Evolutionary conservation across 345 rosid genomes (phyloP), one percentile per base, ranked within the genome.

Genomic region (Anastatica hierochuntica): DNA sequence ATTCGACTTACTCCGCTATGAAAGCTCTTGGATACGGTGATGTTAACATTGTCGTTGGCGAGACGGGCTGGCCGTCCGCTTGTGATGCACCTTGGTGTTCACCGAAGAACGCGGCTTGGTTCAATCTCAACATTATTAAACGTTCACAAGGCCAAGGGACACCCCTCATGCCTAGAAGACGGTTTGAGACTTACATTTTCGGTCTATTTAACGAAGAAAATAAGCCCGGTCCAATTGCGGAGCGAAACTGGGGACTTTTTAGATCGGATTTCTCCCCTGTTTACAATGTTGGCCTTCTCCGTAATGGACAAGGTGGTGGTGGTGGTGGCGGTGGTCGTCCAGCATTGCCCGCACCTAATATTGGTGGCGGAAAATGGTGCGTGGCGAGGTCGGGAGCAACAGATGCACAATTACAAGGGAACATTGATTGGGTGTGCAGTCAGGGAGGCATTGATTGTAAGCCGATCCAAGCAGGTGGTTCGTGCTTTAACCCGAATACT

Each of bases 51-150:
- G 76, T 77, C 1, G 70, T 87, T 2, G 88, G 80, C 0, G 97
- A 90, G 67, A 80, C 97, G 0, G 97, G 97, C 10, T 89, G 97
- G 97, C 90, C 97, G 0, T 77, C 94, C 0, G 74, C 58, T 0
- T 85, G 94, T 1, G 95, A 80, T 18, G 70, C 72, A 41, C 62
- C 80, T 9, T 69, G 68, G 42, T 71, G 88, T 50, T 73, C 73
- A 0, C 49, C 63, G 0, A 80, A 71, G 14, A 84, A 82, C 31
- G 94, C 94, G 0, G 58, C 60, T 14, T 56, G 79, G 4, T 90
- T 71, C 49, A 90, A 86, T 27, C 69, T 79, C 41, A 66, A 78
- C 49, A 20, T 86, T 56, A 58, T 79, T 5, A 58, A 51, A 69
- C 71, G 67, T 14, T 48, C 71, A 10, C 69, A 79, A 0, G 66